Evolutionary conservation across 2,329 filamentous ascomycete species (phyloP), one percentile per base, ranked within the genome.

Genomic region (Sclerotinia glacialis): DNA sequence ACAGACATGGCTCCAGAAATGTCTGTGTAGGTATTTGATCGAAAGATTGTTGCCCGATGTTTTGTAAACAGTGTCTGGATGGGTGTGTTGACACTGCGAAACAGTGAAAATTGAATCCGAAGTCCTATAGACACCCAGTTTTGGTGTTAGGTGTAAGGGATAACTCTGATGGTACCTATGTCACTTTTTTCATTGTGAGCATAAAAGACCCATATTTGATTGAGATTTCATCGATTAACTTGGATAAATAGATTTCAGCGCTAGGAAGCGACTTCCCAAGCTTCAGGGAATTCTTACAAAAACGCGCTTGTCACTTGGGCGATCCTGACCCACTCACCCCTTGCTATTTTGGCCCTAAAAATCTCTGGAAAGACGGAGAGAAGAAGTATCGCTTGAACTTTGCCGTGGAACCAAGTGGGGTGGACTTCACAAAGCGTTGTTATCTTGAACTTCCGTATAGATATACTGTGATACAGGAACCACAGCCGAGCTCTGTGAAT

Each of bases 101-200:
- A n/a, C 5, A 58, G 18, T 58, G 55, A 23, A 44, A 58, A n/a
- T 31, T 58, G 40, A 4, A 28, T 2, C 14, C 3, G 9, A 1
- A 5, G 9, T 26, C 55, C 3, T 46, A 44, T 21, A 23, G 40
- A 4, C 55, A 58, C 14, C 55, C 55, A 8, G 23, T 28, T 44
- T 14, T 58, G 40, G 40, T 46, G 11, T 44, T 58, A 18, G 55
- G 55, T 58, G 23, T 58, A 44, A 28, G 40, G 26, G 23, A 58
- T 6, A 26, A 23, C 8, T 4, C 23, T 28, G 40, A 12, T 21
- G 6, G 3, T 2, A 31, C 9, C 40, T n/a, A 28, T 44, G 26
- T 58, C 11, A 58, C 55, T 11, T 44, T 58, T 58, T 23, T 28
- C 18, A 58, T 58, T 58, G 55, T 44, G 23, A 44, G 55, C 2